phyloP scores from a whole-genome alignment of 1,284 basidiomycete species.

The Rhizoctonia solani region DNA sequence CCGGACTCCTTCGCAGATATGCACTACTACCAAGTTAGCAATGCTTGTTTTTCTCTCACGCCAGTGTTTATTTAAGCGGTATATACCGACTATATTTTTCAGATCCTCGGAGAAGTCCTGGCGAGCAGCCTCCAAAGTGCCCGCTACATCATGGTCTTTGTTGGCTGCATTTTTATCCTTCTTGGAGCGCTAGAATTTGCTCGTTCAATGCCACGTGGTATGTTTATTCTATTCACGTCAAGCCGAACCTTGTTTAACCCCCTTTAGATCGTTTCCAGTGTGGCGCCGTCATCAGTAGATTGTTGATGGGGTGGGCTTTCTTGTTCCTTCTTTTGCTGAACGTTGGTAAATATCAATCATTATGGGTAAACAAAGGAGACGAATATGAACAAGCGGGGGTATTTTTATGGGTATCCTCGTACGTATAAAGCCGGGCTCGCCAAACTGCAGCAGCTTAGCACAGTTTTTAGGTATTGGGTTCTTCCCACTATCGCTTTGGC shows the following conservation, averaged over 20 bases:
- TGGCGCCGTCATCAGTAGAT: slow-evolving; percentile 14
- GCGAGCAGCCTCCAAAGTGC: slow-evolving; percentile 7
- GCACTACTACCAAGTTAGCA: too few species aligned
- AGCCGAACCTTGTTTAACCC: not conserved
- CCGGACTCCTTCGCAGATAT: too few species aligned
- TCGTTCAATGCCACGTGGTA: slow-evolving; percentile 1
- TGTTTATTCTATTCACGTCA: not conserved
- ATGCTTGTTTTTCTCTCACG: too few species aligned
- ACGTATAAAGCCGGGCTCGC: not conserved
- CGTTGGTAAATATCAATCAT: slow-evolving; percentile 10
- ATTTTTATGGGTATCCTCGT: slow-evolving; percentile 19
- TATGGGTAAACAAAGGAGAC: not conserved
- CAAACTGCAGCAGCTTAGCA: not conserved
- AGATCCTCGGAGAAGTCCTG: slow-evolving; percentile 25
- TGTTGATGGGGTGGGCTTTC: slow-evolving; percentile 5
- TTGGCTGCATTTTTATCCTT: slow-evolving; percentile 2
- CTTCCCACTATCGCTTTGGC: slow-evolving; percentile 23
- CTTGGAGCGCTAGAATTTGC: slow-evolving; percentile 1
- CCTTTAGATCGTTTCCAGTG: slow-evolving; percentile 26
- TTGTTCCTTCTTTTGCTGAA: slow-evolving; percentile 6
- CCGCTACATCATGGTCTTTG: slow-evolving; percentile 24
- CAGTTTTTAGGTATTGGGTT: slow-evolving; percentile 16
- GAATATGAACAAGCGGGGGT: not conserved
- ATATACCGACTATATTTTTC: not conserved
- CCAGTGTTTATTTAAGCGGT: too few species aligned